Evolutionary conservation across 805 yeast species (phyloP).

Genomic region (Hanseniaspora taiwanica): DNA sequence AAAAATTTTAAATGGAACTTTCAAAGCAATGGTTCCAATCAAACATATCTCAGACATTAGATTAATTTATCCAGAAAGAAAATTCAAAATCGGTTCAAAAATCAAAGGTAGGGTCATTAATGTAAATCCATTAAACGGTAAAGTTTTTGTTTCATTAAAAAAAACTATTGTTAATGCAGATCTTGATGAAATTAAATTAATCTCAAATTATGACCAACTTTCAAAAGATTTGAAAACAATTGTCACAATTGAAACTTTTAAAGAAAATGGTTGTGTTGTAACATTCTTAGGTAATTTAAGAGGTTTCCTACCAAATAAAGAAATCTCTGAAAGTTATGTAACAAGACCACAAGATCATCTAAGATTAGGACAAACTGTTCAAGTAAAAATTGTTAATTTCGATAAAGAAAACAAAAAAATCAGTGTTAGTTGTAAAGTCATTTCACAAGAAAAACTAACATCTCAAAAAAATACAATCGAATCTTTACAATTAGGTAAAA

Average conservation of each 20-base stretch:
- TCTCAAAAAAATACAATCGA: slow-evolving; percentile 36
- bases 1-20: slow-evolving; percentile 45
- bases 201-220: slow-evolving; percentile 37
- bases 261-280: slow-evolving; percentile 67
- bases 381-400: slow-evolving; percentile 49
- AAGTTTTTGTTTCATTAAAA: slow-evolving; percentile 57
- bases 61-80: slow-evolving; percentile 81
- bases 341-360: slow-evolving; percentile 65
- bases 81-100: slow-evolving; percentile 72
- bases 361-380: slow-evolving; percentile 72
- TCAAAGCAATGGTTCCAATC: slow-evolving; percentile 62
- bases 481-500: slow-evolving; percentile 43
- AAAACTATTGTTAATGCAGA: slow-evolving; percentile 60
- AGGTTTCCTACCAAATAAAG: slow-evolving; percentile 77
- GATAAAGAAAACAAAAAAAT: slow-evolving; percentile 41
- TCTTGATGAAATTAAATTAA: slow-evolving; percentile 20
- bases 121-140: slow-evolving; percentile 31
- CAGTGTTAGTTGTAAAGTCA: slow-evolving; percentile 55
- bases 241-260: slow-evolving; percentile 63
- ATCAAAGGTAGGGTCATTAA: slow-evolving; percentile 62
- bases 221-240: slow-evolving; percentile 34
- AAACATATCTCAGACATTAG: slow-evolving; percentile 74
- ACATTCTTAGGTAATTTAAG: slow-evolving; percentile 67
- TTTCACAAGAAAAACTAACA: slow-evolving; percentile 36
- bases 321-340: slow-evolving; percentile 82